These are phyloP conservation scores for Penicillium cataractarum DNA, from an alignment of 495 filamentous ascomycete genomes.

Conservation along the genomic window DNA sequence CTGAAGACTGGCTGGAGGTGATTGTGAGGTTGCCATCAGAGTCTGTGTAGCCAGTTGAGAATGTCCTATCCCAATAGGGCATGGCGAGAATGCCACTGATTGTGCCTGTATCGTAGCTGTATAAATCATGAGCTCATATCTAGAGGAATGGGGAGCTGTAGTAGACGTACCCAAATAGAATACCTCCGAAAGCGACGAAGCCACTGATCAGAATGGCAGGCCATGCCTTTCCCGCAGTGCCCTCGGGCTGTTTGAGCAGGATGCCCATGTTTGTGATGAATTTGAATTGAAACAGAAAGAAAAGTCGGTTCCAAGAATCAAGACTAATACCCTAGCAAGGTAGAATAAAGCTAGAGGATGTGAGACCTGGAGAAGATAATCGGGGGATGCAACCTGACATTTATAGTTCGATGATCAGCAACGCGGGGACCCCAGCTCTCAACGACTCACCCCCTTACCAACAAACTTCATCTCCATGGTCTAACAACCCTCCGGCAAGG, in stretches of 20 bases:
- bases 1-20: slow-evolving; percentile 53
- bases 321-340: too few relatives aligned
- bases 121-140: neutral
- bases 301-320: too few relatives aligned
- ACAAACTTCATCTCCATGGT: neutral
- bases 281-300: too few relatives aligned
- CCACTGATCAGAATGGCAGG: slow-evolving; percentile 80
- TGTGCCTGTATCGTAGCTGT: slow-evolving; percentile 80
- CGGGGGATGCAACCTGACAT: neutral
- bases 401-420: neutral
- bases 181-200: slow-evolving; percentile 85
- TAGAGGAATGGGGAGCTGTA: neutral
- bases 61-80: slow-evolving; percentile 68
- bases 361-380: neutral
- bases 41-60: slow-evolving; percentile 63
- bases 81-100: slow-evolving; percentile 82
- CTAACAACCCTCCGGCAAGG: neutral
- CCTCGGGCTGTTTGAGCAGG: slow-evolving; percentile 36
- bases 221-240: slow-evolving; percentile 55
- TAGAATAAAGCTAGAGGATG: neutral
- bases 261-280: slow-evolving; percentile 29
- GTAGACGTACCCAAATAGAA: slow-evolving; percentile 73
- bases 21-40: slow-evolving; percentile 54
- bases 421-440: neutral
- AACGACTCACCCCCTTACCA: neutral